phyloP scores from a whole-genome alignment of 257 asterid genomes.

The Solanum paucissectum region DNA sequence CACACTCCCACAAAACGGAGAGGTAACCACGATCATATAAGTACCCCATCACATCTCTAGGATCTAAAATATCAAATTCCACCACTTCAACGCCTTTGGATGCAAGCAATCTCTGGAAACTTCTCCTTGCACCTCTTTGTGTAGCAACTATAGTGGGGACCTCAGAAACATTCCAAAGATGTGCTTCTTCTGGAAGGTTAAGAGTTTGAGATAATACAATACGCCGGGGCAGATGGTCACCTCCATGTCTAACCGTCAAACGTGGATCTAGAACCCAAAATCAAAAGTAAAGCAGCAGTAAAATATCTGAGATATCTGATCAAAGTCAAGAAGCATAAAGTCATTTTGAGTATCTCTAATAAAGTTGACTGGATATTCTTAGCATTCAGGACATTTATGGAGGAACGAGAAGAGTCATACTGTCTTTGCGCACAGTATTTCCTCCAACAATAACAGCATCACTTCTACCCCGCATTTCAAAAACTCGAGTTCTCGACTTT shows the following conservation, averaged over 20 bases:
- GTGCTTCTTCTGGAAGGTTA: conserved; percentile 82
- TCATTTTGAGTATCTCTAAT: neutral
- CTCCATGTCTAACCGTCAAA: conserved; percentile 91
- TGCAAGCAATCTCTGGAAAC: conserved; percentile 80
- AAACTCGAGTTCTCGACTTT: conserved; percentile 70
- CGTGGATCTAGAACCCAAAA: conserved; percentile 67
- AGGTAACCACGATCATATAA: conserved; percentile 90
- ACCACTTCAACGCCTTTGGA: conserved; percentile 96
- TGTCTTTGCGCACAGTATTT: conserved; percentile 92
- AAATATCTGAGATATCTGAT: neutral
- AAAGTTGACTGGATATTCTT: conserved; percentile 9
- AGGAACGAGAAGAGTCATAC: conserved; percentile 47
- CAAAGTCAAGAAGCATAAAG: neutral
- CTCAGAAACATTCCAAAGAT: conserved; percentile 83
- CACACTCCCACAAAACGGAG: conserved; percentile 94
- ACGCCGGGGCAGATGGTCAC: conserved; percentile 86
- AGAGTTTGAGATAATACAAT: conserved; percentile 88
- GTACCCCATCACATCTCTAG: conserved; percentile 75
- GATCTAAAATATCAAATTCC: conserved; percentile 84
- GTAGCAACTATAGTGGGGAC: conserved; percentile 83
- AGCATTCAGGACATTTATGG: neutral
- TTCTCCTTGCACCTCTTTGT: conserved; percentile 88
- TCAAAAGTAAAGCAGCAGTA: neutral
- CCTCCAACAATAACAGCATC: conserved; percentile 99
- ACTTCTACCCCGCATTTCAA: conserved; percentile 89